Evolutionary conservation across 2,329 filamentous ascomycete species (phyloP).

Genomic region (Claviceps purpurea): DNA sequence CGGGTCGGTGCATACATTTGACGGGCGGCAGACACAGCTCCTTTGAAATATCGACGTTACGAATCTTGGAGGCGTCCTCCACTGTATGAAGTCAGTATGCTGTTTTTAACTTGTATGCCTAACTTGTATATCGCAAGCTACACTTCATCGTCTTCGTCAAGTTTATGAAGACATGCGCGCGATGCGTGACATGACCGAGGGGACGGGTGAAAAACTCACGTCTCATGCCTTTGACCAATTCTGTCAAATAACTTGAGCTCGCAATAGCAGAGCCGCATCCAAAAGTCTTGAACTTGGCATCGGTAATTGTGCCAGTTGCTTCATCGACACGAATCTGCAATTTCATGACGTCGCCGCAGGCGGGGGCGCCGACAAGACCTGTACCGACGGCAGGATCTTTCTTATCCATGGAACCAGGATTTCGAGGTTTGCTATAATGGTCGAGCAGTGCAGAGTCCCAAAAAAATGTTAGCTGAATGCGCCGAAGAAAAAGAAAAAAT

Average conservation of each 20-base stretch:
- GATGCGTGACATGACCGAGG: neutral
- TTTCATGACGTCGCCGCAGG: slow-evolving; percentile 88
- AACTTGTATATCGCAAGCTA: neutral
- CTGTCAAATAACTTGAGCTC: slow-evolving; percentile 75
- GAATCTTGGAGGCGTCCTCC: slow-evolving; percentile 82
- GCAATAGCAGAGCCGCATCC: slow-evolving; percentile 92
- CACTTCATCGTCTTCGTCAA: neutral
- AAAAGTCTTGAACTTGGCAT: slow-evolving; percentile 98
- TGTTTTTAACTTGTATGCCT: neutral
- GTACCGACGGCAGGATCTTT: slow-evolving; percentile 74
- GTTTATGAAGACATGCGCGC: neutral
- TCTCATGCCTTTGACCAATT: slow-evolving; percentile 88
- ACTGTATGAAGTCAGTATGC: slow-evolving; percentile 23
- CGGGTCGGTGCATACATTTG: slow-evolving; percentile 49
- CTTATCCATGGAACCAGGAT: slow-evolving; percentile 51
- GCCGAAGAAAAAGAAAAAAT: neutral
- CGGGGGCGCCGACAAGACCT: slow-evolving; percentile 78
- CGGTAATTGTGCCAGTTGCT: slow-evolving; percentile 73
- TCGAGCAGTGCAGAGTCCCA: slow-evolving; percentile 20
- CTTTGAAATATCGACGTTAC: slow-evolving; percentile 97
- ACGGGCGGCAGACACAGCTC: slow-evolving; percentile 83
- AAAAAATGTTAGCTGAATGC: slow-evolving; percentile 4
- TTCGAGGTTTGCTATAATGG: slow-evolving; percentile 40
- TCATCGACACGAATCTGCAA: slow-evolving; percentile 70
- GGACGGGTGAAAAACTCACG: slow-evolving; percentile 4